Evolutionary conservation across 768 basidiomycete genomes (phyloP).

Genomic region (Flagelloscypha sp.): DNA sequence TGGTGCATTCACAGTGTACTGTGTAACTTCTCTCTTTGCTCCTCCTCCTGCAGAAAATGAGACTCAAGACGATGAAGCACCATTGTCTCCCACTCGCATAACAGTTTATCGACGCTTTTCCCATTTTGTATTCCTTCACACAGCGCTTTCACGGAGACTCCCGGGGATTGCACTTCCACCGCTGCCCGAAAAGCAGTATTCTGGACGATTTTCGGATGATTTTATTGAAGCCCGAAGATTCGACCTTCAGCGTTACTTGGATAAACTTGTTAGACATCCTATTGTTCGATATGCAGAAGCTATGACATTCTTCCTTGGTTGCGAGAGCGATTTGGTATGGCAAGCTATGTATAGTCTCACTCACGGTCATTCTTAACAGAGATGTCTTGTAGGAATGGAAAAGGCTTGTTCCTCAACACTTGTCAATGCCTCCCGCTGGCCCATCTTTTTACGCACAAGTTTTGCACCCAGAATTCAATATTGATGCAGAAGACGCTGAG

Average conservation of each 20-base stretch:
- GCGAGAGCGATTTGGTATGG: slow-evolving; percentile 62
- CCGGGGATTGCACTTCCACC: slow-evolving; percentile 76
- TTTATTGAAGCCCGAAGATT: slow-evolving; percentile 79
- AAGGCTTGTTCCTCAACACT: slow-evolving; percentile 49
- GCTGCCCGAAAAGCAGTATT: slow-evolving; percentile 79
- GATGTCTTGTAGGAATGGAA: slow-evolving; percentile 65
- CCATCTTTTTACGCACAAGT: slow-evolving; percentile 71
- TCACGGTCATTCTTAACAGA: slow-evolving; percentile 7
- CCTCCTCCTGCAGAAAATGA: slow-evolving; percentile 15
- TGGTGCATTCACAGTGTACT: slow-evolving; percentile 69
- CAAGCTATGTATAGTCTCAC: slow-evolving; percentile 3
- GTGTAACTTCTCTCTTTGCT: slow-evolving; percentile 66
- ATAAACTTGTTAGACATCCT: slow-evolving; percentile 63
- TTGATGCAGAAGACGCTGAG: slow-evolving; percentile 65
- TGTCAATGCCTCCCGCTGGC: slow-evolving; percentile 58
- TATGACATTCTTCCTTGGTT: slow-evolving; percentile 69
- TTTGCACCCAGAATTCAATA: slow-evolving; percentile 79
- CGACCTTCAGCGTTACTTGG: slow-evolving; percentile 74
- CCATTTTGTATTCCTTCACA: slow-evolving; percentile 73
- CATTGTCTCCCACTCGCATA: slow-evolving; percentile 41
- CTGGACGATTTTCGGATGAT: slow-evolving; percentile 69
- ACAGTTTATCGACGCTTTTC: slow-evolving; percentile 81
- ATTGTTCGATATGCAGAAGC: slow-evolving; percentile 73
- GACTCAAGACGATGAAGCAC: slow-evolving; percentile 15
- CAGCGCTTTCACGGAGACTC: slow-evolving; percentile 56